phyloP scores from a whole-genome alignment of 2,329 filamentous ascomycete species.

The Sporothrix pallida region DNA sequence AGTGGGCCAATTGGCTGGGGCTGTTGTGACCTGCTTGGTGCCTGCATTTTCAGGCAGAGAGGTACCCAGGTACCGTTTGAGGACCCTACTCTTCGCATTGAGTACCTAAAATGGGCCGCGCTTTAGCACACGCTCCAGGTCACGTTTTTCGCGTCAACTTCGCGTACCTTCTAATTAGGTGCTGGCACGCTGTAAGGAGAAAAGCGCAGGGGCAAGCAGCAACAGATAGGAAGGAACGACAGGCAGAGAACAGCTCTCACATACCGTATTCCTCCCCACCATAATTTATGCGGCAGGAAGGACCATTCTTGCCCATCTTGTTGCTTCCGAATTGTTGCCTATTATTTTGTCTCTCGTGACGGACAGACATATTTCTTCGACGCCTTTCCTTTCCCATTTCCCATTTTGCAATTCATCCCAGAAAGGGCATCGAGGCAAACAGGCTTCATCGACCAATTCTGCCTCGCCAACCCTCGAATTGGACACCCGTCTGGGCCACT shows the following conservation, averaged over 20 bases:
- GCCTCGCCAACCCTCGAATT: not conserved
- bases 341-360: not conserved
- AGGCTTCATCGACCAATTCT: not conserved
- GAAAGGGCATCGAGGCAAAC: not conserved
- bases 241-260: conserved; percentile 16
- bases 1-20: conserved; percentile 7
- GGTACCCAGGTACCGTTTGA: not conserved
- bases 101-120: conserved; percentile 1
- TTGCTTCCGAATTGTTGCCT: conserved; percentile 29
- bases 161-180: conserved; percentile 42
- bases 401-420: not conserved
- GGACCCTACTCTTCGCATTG: not conserved
- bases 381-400: not conserved
- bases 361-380: not conserved
- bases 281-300: conserved; percentile 9
- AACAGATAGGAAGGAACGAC: not conserved
- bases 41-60: conserved; percentile 29
- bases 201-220: not conserved
- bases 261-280: not conserved
- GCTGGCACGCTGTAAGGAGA: too few relatives aligned
- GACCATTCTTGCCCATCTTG: not conserved
- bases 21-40: not conserved
- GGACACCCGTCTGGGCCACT: conserved; percentile 14
- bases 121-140: conserved; percentile 38
- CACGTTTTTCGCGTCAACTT: conserved; percentile 55